Conservation (phyloP, 768 basidiomycete genomes). For the Chalciporus pseudorubinellus region DNA sequence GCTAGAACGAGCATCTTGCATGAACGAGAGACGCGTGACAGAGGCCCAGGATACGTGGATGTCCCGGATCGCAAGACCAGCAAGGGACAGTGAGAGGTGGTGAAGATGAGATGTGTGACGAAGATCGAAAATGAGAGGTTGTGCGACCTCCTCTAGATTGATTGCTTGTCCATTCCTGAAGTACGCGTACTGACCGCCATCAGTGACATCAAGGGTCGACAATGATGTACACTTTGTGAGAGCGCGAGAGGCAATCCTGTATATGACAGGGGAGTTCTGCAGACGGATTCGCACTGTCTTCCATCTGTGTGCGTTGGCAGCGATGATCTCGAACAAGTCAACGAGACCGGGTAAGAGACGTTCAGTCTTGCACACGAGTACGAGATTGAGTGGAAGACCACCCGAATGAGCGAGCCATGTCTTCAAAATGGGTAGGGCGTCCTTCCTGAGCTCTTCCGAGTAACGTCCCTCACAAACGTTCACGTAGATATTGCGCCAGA, state of each 20-base stretch:
- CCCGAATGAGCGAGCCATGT: conserved; percentile 25
- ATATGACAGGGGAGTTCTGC: conserved; percentile 19
- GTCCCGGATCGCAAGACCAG: conserved; percentile 15
- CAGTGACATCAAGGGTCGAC: conserved; percentile 18
- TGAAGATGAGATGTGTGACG: conserved; percentile 10
- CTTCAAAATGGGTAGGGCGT: conserved; percentile 17
- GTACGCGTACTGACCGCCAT: conserved; percentile 14
- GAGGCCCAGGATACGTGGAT: conserved; percentile 16
- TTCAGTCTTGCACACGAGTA: conserved; percentile 19
- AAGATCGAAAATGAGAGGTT: conserved; percentile 14
- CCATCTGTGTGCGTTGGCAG: conserved; percentile 16
- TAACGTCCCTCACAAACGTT: conserved; percentile 22
- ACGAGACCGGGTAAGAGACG: conserved; percentile 21
- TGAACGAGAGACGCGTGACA: conserved; percentile 23
- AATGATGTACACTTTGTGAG: conserved; percentile 17
- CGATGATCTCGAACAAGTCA: conserved; percentile 18
- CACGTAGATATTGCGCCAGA: conserved; percentile 25
- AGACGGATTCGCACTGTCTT: conserved; percentile 19
- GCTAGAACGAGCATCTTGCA: conserved; percentile 23
- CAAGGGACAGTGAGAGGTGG: conserved; percentile 18
- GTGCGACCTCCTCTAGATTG: not conserved
- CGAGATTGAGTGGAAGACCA: conserved; percentile 18
- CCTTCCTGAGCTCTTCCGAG: conserved; percentile 16
- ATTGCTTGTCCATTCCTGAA: conserved; percentile 1
- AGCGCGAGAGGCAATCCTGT: conserved; percentile 4